A percentile compares a stretch with the other conserved stretches of the same genome.
These are phyloP conservation scores for Didymella glomerata DNA, from an alignment of 2,329 filamentous ascomycete species.

Conservation along the genomic window DNA sequence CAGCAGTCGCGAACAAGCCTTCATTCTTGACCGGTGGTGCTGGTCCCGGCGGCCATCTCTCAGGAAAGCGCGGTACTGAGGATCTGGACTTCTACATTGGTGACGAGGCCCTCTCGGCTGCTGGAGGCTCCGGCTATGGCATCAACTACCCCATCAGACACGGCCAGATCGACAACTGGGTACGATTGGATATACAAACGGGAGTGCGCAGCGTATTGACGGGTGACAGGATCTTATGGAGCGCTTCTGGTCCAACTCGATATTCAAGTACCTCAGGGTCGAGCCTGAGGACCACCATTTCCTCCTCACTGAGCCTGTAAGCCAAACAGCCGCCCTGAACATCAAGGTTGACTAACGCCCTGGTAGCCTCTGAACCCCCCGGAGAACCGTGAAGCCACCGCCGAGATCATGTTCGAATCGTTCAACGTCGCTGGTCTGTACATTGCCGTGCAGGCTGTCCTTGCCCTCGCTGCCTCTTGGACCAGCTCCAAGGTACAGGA, in stretches of 20 bases:
- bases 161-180: slow-evolving; percentile 99
- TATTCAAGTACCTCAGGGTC: slow-evolving; percentile 98
- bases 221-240: slow-evolving; percentile 89
- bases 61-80: slow-evolving; percentile 92
- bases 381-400: slow-evolving; percentile 98
- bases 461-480: slow-evolving; percentile 96
- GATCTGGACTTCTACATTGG: slow-evolving; percentile 99
- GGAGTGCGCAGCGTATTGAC: slow-evolving; percentile 23
- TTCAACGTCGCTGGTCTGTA: slow-evolving; percentile 99
- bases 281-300: slow-evolving; percentile 99
- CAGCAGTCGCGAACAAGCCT: slow-evolving; percentile 91
- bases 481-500: slow-evolving; percentile 98
- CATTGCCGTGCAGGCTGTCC: slow-evolving; percentile 96
- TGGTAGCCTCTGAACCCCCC: slow-evolving; percentile 92
- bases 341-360: slow-evolving; percentile 23
- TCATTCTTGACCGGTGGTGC: slow-evolving; percentile 93
- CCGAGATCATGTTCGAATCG: slow-evolving; percentile 99
- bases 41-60: slow-evolving; percentile 82
- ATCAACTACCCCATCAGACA: slow-evolving; percentile 98
- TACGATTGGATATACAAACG: slow-evolving; percentile 53
- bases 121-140: slow-evolving; percentile 88
- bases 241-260: slow-evolving; percentile 99
- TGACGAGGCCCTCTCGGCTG: slow-evolving; percentile 88
- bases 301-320: slow-evolving; percentile 93
- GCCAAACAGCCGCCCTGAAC: slow-evolving; percentile 41